Percentiles rank a stretch among this genome's conserved stretches.
Conservation (phyloP, 2,329 filamentous ascomycete genomes). For the Neurospora crassa region DNA sequence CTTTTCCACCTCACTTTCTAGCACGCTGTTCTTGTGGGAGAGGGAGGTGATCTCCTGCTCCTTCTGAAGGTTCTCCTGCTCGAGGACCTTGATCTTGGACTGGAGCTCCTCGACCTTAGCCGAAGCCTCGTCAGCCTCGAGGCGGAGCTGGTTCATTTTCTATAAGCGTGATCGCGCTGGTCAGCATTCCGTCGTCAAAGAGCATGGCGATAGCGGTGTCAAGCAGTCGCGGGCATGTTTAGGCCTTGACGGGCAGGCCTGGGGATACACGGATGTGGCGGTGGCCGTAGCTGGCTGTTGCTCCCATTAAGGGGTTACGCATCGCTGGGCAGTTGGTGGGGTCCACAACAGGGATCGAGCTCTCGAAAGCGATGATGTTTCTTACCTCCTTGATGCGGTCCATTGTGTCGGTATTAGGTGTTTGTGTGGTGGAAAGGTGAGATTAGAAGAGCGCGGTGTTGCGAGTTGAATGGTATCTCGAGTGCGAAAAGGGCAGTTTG, state of each 20-base stretch:
- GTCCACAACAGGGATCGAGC: constrained; percentile 18
- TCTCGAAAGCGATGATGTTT: constrained; percentile 17
- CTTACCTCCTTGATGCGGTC: constrained; percentile 86
- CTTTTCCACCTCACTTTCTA: constrained; percentile 89
- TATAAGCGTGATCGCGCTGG: constrained; percentile 30
- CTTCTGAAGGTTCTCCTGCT: constrained; percentile 92
- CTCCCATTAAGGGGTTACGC: constrained; percentile 15
- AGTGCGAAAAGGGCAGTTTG: background rate
- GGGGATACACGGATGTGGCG: background rate
- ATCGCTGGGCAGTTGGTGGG: constrained; percentile 21
- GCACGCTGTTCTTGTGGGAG: constrained; percentile 86
- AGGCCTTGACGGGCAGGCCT: background rate
- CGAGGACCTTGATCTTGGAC: constrained; percentile 75
- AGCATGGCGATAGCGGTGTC: background rate
- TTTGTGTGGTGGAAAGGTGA: background rate
- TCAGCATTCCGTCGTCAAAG: constrained; percentile 5
- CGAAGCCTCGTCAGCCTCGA: constrained; percentile 81
- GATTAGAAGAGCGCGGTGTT: background rate
- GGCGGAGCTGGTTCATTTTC: constrained; percentile 92
- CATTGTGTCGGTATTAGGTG: constrained; percentile 42
- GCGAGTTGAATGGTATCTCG: background rate
- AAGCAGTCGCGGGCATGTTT: background rate
- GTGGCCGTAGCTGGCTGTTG: constrained; percentile 5
- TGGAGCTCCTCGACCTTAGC: constrained; percentile 81
- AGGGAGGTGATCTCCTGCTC: constrained; percentile 98